Evolutionary conservation across 352 stramenopile genomes (phyloP), one percentile per base, ranked within the genome.

Genomic region (Globisporangium parvum): DNA sequence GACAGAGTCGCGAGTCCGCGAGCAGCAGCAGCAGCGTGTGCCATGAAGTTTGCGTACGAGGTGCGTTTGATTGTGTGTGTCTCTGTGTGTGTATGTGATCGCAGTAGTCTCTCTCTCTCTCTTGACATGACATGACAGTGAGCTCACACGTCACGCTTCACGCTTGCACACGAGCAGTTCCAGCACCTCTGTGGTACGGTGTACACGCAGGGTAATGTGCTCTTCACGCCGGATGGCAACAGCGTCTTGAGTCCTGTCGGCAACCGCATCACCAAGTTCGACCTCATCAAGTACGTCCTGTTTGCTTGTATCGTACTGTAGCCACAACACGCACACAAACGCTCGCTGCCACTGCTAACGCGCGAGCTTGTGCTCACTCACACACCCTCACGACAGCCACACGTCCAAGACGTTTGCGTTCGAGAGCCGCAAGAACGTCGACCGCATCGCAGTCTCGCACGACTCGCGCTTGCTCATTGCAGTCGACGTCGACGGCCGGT

Each of bases 251-350:
- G 84, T 53, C 87, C 92, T 37, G 92, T 98, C 37, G 88, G 93
- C 49, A 98, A 98, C 72, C 88, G 93, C 62, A 95, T 98, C 66
- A 96, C 88, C 24, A 82, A 96, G 61, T 97, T 98, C 65, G 92
- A 98, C 61, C 77, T 98, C 68, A 84, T 93, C 73, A 91, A 95
- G 87, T 96, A 54, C 69, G 80, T 85, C 0, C 20, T 4, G 24
- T n/a, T 37, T 37, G 31, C 10, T 37, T 37, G n/a, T n/a, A n/a
- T n/a, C n/a, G n/a, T n/a, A n/a, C n/a, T n/a, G n/a, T n/a, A n/a
- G n/a, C n/a, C n/a, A n/a, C n/a, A n/a, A n/a, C n/a, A n/a, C n/a
- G n/a, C n/a, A n/a, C n/a, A n/a, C n/a, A n/a, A n/a, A n/a, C n/a
- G 5, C 10, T 21, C 17, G 23, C 15, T 12, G 12, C 47, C 20